Evolutionary conservation across 306 rosid species (phyloP).

Genomic region (Glycine latifolia): DNA sequence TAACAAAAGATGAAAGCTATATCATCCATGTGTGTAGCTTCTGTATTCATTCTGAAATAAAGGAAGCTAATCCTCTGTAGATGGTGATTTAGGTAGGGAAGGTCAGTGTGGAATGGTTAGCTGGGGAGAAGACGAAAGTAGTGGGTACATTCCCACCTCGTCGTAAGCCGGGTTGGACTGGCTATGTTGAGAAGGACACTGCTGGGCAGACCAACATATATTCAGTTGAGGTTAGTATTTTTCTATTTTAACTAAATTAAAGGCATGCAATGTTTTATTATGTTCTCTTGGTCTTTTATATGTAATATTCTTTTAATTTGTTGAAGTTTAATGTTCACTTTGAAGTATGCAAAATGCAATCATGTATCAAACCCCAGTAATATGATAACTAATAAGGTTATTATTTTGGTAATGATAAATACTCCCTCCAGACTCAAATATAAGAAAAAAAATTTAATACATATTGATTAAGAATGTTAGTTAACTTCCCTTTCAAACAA

Average conservation of each 20-base stretch:
- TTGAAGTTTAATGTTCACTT: slow-evolving; percentile 14
- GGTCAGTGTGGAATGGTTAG: slow-evolving; percentile 91
- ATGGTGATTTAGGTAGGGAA: slow-evolving; percentile 74
- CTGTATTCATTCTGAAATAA: slow-evolving; percentile 6
- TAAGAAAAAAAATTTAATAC: no score
- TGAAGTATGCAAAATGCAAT: slow-evolving; percentile 1
- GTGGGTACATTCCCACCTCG: slow-evolving; percentile 88
- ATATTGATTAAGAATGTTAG: no score
- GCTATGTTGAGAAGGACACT: slow-evolving; percentile 97
- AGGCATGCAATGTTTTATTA: not conserved
- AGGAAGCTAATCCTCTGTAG: slow-evolving; percentile 24
- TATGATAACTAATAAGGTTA: not conserved
- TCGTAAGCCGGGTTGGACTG: slow-evolving; percentile 78
- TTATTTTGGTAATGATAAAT: not conserved
- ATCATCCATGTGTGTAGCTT: slow-evolving; percentile 19
- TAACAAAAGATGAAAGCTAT: not conserved
- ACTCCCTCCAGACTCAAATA: no score
- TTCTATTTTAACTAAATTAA: not conserved
- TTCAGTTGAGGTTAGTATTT: slow-evolving; percentile 81
- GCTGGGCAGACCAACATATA: slow-evolving; percentile 98
- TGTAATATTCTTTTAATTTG: not conserved
- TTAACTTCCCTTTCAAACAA: no score
- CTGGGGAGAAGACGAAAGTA: slow-evolving; percentile 88
- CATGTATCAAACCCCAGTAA: not conserved
- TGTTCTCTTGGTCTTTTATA: no score